phyloP scores from a whole-genome alignment of 768 basidiomycete genomes.

The Leccinum arenicola region DNA sequence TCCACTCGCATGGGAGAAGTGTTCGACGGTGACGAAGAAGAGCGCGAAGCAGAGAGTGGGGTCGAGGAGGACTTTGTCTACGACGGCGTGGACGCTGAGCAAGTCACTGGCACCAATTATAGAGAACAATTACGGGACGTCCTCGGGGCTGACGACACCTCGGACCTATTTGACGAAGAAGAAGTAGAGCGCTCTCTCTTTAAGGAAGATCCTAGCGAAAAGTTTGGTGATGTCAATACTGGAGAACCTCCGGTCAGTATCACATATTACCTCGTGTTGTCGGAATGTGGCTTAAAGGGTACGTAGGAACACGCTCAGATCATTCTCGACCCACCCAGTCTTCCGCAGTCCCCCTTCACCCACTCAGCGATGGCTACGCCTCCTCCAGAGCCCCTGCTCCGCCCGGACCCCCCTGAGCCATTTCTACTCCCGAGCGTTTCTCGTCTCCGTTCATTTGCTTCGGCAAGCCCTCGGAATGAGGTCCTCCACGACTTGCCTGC shows the following conservation, averaged over 20 bases:
- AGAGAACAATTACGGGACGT: constrained; percentile 68
- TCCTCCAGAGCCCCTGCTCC: constrained; percentile 28
- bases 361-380: constrained; percentile 33
- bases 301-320: constrained; percentile 35
- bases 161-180: constrained; percentile 44
- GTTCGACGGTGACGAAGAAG: constrained; percentile 41
- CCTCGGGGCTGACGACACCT: constrained; percentile 60
- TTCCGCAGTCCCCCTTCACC: constrained; percentile 38
- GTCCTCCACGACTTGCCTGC: constrained; percentile 42
- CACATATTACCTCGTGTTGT: constrained; percentile 16
- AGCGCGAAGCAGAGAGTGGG: constrained; percentile 40
- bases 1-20: constrained; percentile 26
- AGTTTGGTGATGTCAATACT: constrained; percentile 18
- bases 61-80: constrained; percentile 71
- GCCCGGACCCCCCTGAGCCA: constrained; percentile 37
- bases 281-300: constrained; percentile 24
- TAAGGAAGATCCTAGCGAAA: constrained; percentile 37
- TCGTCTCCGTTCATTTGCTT: constrained; percentile 69
- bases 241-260: constrained; percentile 34
- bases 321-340: constrained; percentile 38
- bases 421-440: constrained; percentile 77
- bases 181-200: constrained; percentile 48
- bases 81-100: constrained; percentile 59
- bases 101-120: constrained; percentile 51
- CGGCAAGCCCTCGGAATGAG: constrained; percentile 43